Evolutionary conservation across 2,329 filamentous ascomycete species (phyloP).

Genomic region (Albophoma yamanashiensis): DNA sequence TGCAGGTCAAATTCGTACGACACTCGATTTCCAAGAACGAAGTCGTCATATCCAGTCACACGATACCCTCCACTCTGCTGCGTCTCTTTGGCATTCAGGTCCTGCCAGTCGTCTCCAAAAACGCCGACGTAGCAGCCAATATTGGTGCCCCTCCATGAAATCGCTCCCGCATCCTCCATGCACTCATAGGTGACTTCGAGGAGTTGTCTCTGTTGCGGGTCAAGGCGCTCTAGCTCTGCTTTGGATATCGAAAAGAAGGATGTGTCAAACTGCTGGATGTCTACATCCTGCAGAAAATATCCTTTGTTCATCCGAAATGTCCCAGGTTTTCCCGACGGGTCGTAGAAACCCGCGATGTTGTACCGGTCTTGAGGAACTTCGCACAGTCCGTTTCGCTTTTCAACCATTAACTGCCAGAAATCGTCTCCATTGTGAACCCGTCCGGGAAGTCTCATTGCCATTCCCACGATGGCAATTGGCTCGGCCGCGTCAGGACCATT

Average conservation of each 20-base stretch:
- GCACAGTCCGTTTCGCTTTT: constrained; percentile 4
- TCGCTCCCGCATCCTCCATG: constrained; percentile 6
- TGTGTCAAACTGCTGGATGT: constrained; percentile 11
- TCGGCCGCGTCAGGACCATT: background rate
- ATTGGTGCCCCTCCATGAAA: background rate
- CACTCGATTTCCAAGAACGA: constrained; percentile 17
- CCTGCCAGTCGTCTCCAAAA: constrained; percentile 7
- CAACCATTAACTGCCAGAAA: constrained; percentile 25
- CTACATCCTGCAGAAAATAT: constrained; percentile 13
- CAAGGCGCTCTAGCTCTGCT: constrained; percentile 15
- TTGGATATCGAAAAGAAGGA: constrained; percentile 12
- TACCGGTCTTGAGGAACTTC: constrained; percentile 6
- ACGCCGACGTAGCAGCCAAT: constrained; percentile 7
- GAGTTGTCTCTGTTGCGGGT: constrained; percentile 20
- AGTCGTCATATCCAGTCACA: constrained; percentile 13
- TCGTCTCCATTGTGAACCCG: constrained; percentile 22
- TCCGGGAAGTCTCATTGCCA: constrained; percentile 28
- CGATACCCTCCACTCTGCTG: constrained; percentile 5
- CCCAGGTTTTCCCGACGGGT: constrained; percentile 4
- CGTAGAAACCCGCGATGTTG: constrained; percentile 7
- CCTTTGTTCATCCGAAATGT: constrained; percentile 4
- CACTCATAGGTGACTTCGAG: constrained; percentile 15
- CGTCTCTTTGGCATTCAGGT: constrained; percentile 3
- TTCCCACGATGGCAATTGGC: constrained; percentile 29
- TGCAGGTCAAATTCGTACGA: constrained; percentile 19